phyloP scores from a whole-genome alignment of 306 rosid genomes.

The Oemleria cerasiformis region DNA sequence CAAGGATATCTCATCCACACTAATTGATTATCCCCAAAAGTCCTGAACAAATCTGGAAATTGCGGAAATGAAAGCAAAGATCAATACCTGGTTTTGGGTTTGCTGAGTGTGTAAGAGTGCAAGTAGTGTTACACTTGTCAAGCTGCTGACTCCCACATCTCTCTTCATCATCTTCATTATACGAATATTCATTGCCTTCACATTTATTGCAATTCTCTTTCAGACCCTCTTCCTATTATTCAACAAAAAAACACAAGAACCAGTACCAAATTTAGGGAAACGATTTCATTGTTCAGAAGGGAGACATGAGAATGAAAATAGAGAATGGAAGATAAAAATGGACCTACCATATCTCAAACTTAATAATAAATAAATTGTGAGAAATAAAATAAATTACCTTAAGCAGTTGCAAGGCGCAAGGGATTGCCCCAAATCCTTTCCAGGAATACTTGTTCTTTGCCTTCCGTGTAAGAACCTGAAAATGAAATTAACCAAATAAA shows the following conservation, averaged over 20 bases:
- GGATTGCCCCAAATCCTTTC: slow-evolving; percentile 81
- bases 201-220: slow-evolving; percentile 36
- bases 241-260: slow-evolving; percentile 6
- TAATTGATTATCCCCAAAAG: not conserved
- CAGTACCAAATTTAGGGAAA: not conserved
- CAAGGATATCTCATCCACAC: not conserved
- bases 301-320: too few species aligned
- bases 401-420: slow-evolving; percentile 53
- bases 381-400: slow-evolving; percentile 38
- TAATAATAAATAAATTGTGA: not conserved
- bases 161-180: slow-evolving; percentile 75
- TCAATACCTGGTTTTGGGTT: slow-evolving; percentile 41
- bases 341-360: slow-evolving; percentile 2
- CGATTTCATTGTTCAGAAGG: too few species aligned
- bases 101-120: slow-evolving; percentile 21
- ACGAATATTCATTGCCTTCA: slow-evolving; percentile 41
- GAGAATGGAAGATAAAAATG: not conserved
- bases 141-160: slow-evolving; percentile 76
- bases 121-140: slow-evolving; percentile 39
- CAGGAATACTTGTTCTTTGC: slow-evolving; percentile 87
- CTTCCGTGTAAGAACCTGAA: slow-evolving; percentile 71
- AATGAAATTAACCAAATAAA: not conserved
- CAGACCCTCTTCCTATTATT: slow-evolving; percentile 61
- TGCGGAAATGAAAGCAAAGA: not conserved
- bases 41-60: not conserved